A percentile compares a stretch with the other conserved stretches of the same genome.
phyloP scores from a whole-genome alignment of 2,329 filamentous ascomycete species.

The Penicillium palitans region DNA sequence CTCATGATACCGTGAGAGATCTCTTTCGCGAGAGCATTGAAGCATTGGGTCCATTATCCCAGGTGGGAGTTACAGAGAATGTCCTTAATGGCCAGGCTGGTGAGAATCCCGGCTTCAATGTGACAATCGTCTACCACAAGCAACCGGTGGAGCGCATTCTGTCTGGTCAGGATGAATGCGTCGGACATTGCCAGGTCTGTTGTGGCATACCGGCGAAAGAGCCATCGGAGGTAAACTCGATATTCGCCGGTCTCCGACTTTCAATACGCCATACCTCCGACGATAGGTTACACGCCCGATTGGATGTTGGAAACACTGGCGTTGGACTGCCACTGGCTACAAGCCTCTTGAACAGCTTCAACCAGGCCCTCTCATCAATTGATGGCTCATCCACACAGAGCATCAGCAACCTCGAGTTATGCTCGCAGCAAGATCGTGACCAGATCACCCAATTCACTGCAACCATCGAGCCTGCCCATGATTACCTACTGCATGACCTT shows the following conservation, averaged over 20 bases:
- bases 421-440: constrained; percentile 12
- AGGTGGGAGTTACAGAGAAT: neutral
- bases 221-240: neutral
- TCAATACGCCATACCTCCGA: constrained; percentile 10
- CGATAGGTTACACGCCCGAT: constrained; percentile 5
- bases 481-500: constrained; percentile 20
- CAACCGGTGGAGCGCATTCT: neutral
- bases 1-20: constrained; percentile 10
- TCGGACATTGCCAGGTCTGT: constrained; percentile 3
- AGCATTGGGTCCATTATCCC: neutral
- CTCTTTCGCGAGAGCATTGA: constrained; percentile 5
- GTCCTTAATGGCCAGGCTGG: neutral
- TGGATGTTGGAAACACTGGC: constrained; percentile 6
- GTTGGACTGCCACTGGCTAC: constrained; percentile 14
- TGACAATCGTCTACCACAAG: constrained; percentile 10
- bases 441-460: constrained; percentile 15
- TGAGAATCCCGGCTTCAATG: neutral
- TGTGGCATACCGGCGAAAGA: neutral
- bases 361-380: constrained; percentile 14
- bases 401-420: constrained; percentile 15
- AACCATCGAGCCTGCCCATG: constrained; percentile 4
- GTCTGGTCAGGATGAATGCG: neutral
- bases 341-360: constrained; percentile 17
- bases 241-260: constrained; percentile 5
- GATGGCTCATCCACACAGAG: neutral